Evolutionary conservation across 352 stramenopile species (phyloP).

Genomic region (Pythium rishiriense): DNA sequence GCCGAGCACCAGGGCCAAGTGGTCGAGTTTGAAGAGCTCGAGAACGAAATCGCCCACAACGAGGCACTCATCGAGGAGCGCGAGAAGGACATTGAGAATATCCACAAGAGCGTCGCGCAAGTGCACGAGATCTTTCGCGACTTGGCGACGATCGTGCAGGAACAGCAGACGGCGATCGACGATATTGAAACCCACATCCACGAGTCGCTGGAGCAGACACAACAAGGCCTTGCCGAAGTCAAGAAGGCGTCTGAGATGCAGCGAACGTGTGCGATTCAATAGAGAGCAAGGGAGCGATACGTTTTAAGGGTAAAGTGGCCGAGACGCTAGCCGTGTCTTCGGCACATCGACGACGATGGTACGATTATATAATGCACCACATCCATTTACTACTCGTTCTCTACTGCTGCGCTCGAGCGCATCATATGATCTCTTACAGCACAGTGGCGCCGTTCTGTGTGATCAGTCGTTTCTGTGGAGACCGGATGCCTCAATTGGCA

Average conservation of each 20-base stretch:
- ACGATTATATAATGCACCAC: conserved; percentile 20
- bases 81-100: conserved; percentile 84
- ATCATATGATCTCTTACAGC: neutral
- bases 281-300: conserved; percentile 23
- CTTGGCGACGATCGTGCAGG: conserved; percentile 80
- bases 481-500: neutral
- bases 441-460: neutral
- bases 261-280: conserved; percentile 68
- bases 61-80: conserved; percentile 89
- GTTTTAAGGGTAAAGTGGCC: neutral
- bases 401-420: neutral
- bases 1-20: conserved; percentile 73
- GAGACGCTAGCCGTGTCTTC: neutral
- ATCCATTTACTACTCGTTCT: neutral
- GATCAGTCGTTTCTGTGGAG: neutral
- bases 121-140: conserved; percentile 92
- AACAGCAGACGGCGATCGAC: conserved; percentile 85
- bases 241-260: conserved; percentile 86
- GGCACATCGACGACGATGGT: conserved; percentile 3
- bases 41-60: conserved; percentile 87
- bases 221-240: conserved; percentile 81
- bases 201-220: conserved; percentile 80
- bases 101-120: conserved; percentile 88
- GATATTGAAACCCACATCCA: conserved; percentile 86
- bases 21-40: conserved; percentile 77